Conservation (phyloP, 2,329 filamentous ascomycete genomes). For the Aspergillus carbonarius region DNA sequence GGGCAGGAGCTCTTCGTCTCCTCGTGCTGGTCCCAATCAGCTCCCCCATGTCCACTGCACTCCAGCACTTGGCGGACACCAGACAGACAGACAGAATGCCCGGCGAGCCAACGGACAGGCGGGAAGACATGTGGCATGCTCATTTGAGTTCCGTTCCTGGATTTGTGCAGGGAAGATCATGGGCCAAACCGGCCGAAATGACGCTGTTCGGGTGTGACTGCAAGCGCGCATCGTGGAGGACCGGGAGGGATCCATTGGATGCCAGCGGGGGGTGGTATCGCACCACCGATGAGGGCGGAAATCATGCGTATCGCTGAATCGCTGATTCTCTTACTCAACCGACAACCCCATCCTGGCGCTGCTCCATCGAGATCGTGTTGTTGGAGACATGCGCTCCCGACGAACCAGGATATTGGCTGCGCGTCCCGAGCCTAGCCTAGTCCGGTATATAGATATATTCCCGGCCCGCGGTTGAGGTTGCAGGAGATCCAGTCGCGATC, state of each 20-base stretch:
- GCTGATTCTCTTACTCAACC: neutral
- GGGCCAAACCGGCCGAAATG: constrained; percentile 7
- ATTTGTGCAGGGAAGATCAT: constrained; percentile 7
- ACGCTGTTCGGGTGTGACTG: neutral
- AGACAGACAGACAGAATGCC: neutral
- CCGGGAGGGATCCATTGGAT: neutral
- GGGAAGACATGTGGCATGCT: neutral
- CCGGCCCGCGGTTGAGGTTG: constrained; percentile 12
- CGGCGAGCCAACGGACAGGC: neutral
- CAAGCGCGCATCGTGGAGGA: neutral
- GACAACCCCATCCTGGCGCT: too few species aligned
- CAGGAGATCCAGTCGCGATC: constrained; percentile 11
- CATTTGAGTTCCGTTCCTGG: constrained; percentile 13
- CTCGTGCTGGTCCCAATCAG: neutral
- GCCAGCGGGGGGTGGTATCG: neutral
- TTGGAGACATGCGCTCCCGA: constrained; percentile 2
- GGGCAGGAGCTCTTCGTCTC: neutral
- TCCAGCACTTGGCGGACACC: neutral
- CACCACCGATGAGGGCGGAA: neutral
- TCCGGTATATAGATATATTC: constrained; percentile 12
- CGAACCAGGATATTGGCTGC: constrained; percentile 10
- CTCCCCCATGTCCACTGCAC: neutral
- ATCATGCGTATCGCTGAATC: neutral
- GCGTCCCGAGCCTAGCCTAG: constrained; percentile 13
- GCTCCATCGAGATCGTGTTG: neutral